These are phyloP conservation scores for Hymenoscyphus fructigenus DNA, from an alignment of 2,329 filamentous ascomycete species.

Conservation along the genomic window DNA sequence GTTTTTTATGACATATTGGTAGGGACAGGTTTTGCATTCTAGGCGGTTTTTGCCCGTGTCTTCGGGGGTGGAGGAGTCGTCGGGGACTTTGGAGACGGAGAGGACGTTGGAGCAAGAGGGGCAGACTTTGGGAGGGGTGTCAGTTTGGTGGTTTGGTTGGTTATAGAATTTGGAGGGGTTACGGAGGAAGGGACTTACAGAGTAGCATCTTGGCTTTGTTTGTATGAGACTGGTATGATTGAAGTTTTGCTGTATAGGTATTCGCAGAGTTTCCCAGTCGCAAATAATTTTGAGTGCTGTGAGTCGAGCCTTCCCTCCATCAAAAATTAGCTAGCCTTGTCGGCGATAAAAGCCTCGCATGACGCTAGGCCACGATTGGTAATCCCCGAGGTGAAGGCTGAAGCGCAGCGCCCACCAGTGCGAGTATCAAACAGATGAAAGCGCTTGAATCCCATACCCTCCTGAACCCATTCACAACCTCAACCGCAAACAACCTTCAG, in stretches of 20 bases:
- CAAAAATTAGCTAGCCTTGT: conserved; percentile 16
- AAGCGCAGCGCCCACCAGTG: conserved; percentile 8
- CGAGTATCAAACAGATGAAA: conserved; percentile 10
- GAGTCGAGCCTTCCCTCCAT: not conserved
- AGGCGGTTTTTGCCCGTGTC: conserved; percentile 71
- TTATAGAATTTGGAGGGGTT: not conserved
- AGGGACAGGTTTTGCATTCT: conserved; percentile 94
- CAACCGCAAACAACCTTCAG: not conserved
- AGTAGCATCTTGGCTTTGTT: conserved; percentile 55
- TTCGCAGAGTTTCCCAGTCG: not conserved
- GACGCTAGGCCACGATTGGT: conserved; percentile 13
- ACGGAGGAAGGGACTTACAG: conserved; percentile 47
- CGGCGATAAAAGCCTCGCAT: conserved; percentile 16
- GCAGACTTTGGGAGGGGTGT: conserved; percentile 58
- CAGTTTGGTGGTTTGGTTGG: conserved; percentile 8
- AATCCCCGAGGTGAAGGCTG: conserved; percentile 1
- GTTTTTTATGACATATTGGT: conserved; percentile 74
- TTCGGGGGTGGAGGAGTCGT: conserved; percentile 37
- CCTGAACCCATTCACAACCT: conserved; percentile 2
- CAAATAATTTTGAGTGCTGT: not conserved
- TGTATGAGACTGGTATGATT: not conserved
- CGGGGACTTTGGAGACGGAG: conserved; percentile 56
- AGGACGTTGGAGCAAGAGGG: conserved; percentile 82
- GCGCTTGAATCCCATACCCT: not conserved
- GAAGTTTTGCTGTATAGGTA: not conserved